phyloP scores from a whole-genome alignment of 2,329 filamentous ascomycete species.

The Clonostachys solani region DNA sequence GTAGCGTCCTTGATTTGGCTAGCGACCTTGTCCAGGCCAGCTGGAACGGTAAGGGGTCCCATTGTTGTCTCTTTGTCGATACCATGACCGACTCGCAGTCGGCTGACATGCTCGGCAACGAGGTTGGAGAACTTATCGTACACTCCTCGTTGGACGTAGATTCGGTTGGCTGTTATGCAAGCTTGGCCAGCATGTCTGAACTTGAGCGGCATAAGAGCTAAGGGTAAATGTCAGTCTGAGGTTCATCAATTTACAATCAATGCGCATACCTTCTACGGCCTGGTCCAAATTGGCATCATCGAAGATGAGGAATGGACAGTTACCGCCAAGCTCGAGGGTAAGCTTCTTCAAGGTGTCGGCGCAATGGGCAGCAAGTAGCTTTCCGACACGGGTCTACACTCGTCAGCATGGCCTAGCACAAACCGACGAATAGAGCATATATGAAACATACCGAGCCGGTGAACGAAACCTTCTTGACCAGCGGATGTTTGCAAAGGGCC shows the following conservation, averaged over 20 bases:
- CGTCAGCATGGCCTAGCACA: too few relatives aligned
- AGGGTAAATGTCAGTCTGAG: constrained; percentile 42
- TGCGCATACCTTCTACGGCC: constrained; percentile 47
- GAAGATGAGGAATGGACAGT: constrained; percentile 61
- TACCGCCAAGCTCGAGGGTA: constrained; percentile 65
- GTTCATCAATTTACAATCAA: too few relatives aligned
- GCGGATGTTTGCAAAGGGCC: constrained; percentile 62
- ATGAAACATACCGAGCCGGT: constrained; percentile 54
- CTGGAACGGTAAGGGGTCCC: constrained; percentile 58
- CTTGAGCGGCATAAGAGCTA: constrained; percentile 42
- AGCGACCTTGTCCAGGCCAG: constrained; percentile 32
- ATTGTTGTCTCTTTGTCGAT: constrained; percentile 53
- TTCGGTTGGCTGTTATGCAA: constrained; percentile 47
- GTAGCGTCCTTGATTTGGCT: constrained; percentile 56
- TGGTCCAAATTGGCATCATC: constrained; percentile 59
- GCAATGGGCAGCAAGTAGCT: constrained; percentile 53
- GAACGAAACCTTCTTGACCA: constrained; percentile 71
- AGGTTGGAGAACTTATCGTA: constrained; percentile 3
- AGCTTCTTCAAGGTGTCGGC: constrained; percentile 49
- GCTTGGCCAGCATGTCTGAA: constrained; percentile 49
- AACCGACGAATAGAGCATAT: too few relatives aligned
- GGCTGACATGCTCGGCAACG: constrained; percentile 1
- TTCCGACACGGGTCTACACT: constrained; percentile 57
- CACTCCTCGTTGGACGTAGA: constrained; percentile 43
- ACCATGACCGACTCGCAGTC: constrained; percentile 44